These are phyloP conservation scores for Suhomyces kunorum DNA, from an alignment of 1,139 yeast species.

Conservation along the genomic window DNA sequence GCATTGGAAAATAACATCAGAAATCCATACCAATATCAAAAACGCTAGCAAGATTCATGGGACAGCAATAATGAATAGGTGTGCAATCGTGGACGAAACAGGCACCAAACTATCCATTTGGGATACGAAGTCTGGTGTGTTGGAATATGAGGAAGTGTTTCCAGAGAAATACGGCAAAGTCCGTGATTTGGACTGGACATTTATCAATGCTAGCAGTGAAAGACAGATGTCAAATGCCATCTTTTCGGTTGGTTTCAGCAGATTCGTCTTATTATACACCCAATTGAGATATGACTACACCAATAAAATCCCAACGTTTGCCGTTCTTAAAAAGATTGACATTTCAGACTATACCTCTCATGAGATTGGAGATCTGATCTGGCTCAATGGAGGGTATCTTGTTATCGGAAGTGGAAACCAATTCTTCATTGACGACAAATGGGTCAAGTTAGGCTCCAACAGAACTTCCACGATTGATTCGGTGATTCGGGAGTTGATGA, in stretches of 20 bases:
- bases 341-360: conserved; percentile 73
- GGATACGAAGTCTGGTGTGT: conserved; percentile 68
- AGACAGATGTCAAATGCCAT: conserved; percentile 55
- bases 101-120: conserved; percentile 63
- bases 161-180: conserved; percentile 44
- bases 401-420: conserved; percentile 91
- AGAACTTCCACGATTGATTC: conserved; percentile 31
- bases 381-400: conserved; percentile 78
- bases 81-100: conserved; percentile 65
- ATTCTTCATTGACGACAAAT: conserved; percentile 75
- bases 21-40: conserved; percentile 55
- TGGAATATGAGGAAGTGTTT: conserved; percentile 60
- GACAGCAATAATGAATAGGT: conserved; percentile 63
- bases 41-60: conserved; percentile 63
- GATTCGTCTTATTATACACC: conserved; percentile 66
- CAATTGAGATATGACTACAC: conserved; percentile 89
- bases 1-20: conserved; percentile 53
- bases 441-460: conserved; percentile 39
- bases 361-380: conserved; percentile 81
- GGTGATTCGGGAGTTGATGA: conserved; percentile 52
- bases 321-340: conserved; percentile 72
- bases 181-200: conserved; percentile 80
- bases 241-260: conserved; percentile 73
- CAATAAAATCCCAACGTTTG: conserved; percentile 73
- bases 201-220: conserved; percentile 44